Conservation (phyloP, 129 eudicot genomes). For the Pseudognaphalium luteoalbum region DNA sequence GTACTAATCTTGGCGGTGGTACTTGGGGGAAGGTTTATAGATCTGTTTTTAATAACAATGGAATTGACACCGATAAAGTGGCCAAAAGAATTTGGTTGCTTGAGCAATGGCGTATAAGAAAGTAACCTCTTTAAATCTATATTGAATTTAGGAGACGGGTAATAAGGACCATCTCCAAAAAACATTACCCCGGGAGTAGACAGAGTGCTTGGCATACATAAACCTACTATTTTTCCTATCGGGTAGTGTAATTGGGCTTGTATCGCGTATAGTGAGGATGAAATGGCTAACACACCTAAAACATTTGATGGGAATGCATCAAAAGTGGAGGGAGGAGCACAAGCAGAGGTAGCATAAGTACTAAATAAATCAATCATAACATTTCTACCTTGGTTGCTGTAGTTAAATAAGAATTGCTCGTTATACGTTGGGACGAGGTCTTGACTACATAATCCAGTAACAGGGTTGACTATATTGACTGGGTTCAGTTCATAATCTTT, state of each 20-base stretch:
- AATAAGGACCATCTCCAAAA: slow-evolving; percentile 7
- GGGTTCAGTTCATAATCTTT: slow-evolving; percentile 5
- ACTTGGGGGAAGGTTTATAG: background rate
- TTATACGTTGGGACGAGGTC: background rate
- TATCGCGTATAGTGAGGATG: slow-evolving; percentile 2
- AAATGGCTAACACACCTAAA: slow-evolving; percentile 16
- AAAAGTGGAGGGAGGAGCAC: background rate
- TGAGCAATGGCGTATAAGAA: slow-evolving; percentile 7
- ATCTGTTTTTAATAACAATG: slow-evolving; percentile 6
- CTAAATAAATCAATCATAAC: background rate
- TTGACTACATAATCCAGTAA: background rate
- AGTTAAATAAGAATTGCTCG: background rate
- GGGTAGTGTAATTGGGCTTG: slow-evolving; percentile 9
- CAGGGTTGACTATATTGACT: slow-evolving; percentile 3
- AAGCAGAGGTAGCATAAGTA: background rate
- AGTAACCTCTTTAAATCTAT: background rate
- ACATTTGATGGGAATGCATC: background rate
- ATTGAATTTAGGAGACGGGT: background rate
- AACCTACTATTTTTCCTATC: background rate
- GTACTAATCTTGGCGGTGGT: slow-evolving; percentile 18
- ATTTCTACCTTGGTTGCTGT: background rate
- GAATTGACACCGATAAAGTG: slow-evolving; percentile 12
- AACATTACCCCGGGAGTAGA: slow-evolving; percentile 3
- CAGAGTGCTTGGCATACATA: slow-evolving; percentile 6
- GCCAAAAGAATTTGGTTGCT: slow-evolving; percentile 15